Evolutionary conservation across 257 asterid genomes (phyloP).

Genomic region (Linderniella brevidens): DNA sequence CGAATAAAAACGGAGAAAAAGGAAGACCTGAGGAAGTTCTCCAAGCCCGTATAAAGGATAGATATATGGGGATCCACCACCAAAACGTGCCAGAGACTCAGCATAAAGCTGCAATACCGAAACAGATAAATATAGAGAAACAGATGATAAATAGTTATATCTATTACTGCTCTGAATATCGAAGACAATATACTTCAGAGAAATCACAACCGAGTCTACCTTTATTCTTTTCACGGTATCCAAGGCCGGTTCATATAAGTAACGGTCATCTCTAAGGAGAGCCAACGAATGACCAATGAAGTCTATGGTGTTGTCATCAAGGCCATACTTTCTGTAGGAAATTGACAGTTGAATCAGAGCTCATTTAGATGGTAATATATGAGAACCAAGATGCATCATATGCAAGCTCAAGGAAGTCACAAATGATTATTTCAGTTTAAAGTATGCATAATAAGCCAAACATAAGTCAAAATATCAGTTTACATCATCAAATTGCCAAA

Average conservation of each 20-base stretch:
- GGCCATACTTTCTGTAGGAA: conserved; percentile 68
- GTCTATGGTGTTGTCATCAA: conserved; percentile 87
- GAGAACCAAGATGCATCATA: no score
- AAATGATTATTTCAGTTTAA: background rate
- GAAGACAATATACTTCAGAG: background rate
- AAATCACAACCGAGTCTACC: conserved; percentile 19
- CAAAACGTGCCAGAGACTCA: background rate
- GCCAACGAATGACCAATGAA: conserved; percentile 87
- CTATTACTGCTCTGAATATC: background rate
- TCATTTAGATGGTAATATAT: background rate
- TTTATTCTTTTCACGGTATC: conserved; percentile 87
- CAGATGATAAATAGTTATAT: background rate
- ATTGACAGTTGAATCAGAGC: background rate
- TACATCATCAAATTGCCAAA: background rate
- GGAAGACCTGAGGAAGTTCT: conserved; percentile 2
- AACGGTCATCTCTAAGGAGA: conserved; percentile 78
- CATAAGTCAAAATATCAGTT: background rate
- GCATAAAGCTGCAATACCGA: no score
- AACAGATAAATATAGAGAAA: no score
- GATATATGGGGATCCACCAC: conserved; percentile 2
- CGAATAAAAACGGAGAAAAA: background rate
- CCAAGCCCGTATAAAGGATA: conserved; percentile 1
- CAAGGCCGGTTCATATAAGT: conserved; percentile 73
- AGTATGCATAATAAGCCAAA: no score
- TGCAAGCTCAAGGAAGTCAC: conserved; percentile 5